phyloP scores from a whole-genome alignment of 768 basidiomycete genomes.

The Pisolithus marmoratus region DNA sequence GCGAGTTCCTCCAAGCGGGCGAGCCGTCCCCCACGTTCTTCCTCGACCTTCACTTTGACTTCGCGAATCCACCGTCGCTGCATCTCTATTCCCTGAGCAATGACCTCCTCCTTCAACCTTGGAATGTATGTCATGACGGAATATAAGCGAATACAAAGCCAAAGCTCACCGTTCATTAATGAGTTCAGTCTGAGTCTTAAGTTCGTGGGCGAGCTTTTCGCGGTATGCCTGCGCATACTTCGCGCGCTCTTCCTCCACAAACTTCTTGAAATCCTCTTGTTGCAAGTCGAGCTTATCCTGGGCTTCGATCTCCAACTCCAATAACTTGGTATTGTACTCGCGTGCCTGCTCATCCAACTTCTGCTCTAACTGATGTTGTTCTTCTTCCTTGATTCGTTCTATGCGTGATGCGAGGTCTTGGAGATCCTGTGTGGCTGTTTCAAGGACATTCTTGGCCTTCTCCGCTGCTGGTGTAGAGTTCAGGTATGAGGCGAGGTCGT shows the following conservation, averaged over 20 bases:
- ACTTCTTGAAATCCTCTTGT: conserved; percentile 78
- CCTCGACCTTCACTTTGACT: conserved; percentile 92
- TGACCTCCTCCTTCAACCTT: conserved; percentile 89
- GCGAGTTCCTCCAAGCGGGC: conserved; percentile 93
- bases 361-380: conserved; percentile 58
- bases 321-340: conserved; percentile 75
- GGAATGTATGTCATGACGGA: background rate
- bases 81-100: conserved; percentile 95
- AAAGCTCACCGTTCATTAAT: conserved; percentile 83
- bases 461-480: conserved; percentile 62
- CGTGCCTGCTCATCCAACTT: conserved; percentile 75
- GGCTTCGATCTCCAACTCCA: conserved; percentile 80
- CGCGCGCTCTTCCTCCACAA: conserved; percentile 72
- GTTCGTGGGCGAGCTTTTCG: conserved; percentile 79
- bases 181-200: conserved; percentile 82
- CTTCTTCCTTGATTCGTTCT: conserved; percentile 73
- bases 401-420: conserved; percentile 72
- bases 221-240: conserved; percentile 74
- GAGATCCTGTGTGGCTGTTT: conserved; percentile 76
- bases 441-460: conserved; percentile 70
- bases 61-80: conserved; percentile 96
- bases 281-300: conserved; percentile 82
- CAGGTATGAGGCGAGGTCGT: conserved; percentile 81
- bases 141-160: background rate
- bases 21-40: conserved; percentile 92